Conservation (phyloP, 169 alveolate species). For the Theileria parva region DNA sequence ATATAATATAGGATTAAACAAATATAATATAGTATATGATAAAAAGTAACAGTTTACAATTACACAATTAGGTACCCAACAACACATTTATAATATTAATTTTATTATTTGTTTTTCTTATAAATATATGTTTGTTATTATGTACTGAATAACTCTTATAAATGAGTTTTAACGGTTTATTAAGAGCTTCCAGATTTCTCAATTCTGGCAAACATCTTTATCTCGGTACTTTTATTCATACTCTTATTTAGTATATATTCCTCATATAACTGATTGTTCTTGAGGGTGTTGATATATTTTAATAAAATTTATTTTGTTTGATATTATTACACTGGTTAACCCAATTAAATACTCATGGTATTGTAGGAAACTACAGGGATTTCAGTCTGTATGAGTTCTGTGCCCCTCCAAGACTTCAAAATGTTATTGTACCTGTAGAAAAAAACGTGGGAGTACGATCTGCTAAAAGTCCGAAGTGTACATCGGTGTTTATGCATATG, state of each 20-base stretch:
- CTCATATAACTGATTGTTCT: not conserved
- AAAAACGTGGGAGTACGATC: conserved; percentile 61
- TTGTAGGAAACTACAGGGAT: conserved; percentile 78
- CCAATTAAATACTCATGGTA: not conserved
- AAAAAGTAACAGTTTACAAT: too few relatives aligned
- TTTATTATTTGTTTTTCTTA: too few relatives aligned
- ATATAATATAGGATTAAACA: not conserved
- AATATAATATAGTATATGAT: not conserved
- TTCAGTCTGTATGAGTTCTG: conserved; percentile 74
- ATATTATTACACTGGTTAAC: not conserved
- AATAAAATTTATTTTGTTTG: not conserved
- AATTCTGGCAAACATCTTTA: conserved; percentile 8
- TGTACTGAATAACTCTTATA: not conserved
- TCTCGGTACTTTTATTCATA: not conserved
- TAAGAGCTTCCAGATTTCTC: conserved; percentile 5
- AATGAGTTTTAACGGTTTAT: conserved; percentile 1
- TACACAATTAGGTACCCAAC: too few relatives aligned
- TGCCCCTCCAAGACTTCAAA: conserved; percentile 73
- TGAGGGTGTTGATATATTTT: not conserved
- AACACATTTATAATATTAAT: too few relatives aligned
- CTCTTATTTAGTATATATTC: not conserved
- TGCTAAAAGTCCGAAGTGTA: conserved; percentile 51
- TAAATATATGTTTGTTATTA: too few relatives aligned
- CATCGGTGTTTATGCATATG: conserved; percentile 52
- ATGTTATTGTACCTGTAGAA: conserved; percentile 75